A percentile compares a stretch with the other conserved stretches of the same genome.
phyloP scores from a whole-genome alignment of 2,329 filamentous ascomycete genomes.

The Paramyrothecium sp. region DNA sequence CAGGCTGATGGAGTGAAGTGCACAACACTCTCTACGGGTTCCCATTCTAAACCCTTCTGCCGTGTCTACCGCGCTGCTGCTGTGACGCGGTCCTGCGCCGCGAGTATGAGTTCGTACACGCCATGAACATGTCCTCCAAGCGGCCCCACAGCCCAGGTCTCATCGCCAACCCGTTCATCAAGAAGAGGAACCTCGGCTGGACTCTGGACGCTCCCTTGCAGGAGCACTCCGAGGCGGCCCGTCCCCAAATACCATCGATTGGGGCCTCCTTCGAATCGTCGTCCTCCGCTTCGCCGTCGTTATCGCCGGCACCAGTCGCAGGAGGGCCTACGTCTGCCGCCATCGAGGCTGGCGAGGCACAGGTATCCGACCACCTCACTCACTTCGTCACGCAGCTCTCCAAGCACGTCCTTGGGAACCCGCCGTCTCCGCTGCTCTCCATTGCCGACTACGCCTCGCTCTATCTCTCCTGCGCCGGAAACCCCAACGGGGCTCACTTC shows the following conservation, averaged over 20 bases:
- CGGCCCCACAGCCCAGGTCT: constrained; percentile 29
- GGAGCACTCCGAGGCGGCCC: background rate
- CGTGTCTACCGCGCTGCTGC: no score
- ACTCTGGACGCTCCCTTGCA: constrained; percentile 24
- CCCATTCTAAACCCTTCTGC: no score
- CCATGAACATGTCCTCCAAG: constrained; percentile 17
- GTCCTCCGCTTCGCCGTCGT: background rate
- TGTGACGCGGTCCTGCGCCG: background rate
- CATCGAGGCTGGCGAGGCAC: constrained; percentile 37
- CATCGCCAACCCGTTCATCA: constrained; percentile 45
- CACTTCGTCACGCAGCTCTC: constrained; percentile 35
- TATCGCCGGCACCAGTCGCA: constrained; percentile 5
- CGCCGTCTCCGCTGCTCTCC: constrained; percentile 26
- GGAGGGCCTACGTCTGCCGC: constrained; percentile 26
- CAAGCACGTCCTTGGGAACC: constrained; percentile 10
- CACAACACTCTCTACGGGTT: no score
- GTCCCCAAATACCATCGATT: background rate
- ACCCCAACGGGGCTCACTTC: constrained; percentile 50
- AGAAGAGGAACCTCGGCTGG: constrained; percentile 45
- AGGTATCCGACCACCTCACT: constrained; percentile 35
- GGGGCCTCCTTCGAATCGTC: constrained; percentile 1
- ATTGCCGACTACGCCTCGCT: constrained; percentile 32
- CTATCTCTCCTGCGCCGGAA: constrained; percentile 31
- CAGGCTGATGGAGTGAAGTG: no score
- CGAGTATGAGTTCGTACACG: background rate